Base-by-base conservation (phyloP, 495 filamentous ascomycete genomes). In the Pseudotulostoma volvatum region DNA sequence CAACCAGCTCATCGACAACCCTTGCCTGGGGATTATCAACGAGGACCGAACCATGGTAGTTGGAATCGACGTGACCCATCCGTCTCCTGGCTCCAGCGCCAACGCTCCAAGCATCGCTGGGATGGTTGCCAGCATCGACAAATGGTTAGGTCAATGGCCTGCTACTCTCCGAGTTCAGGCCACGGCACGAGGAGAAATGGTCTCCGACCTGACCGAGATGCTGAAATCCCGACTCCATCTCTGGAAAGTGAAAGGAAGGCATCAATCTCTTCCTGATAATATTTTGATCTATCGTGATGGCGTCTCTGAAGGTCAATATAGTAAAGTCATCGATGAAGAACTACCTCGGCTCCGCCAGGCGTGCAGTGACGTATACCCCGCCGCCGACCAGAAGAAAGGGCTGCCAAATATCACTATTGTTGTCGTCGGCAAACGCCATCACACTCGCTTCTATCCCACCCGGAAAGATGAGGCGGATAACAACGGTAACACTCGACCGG, bases 21-120 rank as follows among this genome's bases (percentile, higher is more conserved):
- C 53, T 0, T 63, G 67, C n/a, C 56, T 78, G 2, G 66, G 63
- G 5, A 51, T 84, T n/a, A 50, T 90, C 28, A 59, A 55, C 28
- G 61, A 76, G 15, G 67, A 67, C 3, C 14, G n/a, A 13, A 86
- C 81, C 0, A 93, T 94, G 81, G 60, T 93, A 13, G 67, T 88
- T 23, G 87, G 87, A 0, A 76, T 85, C 32, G 87, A 94, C 47
- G 85, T 93, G 2, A 90, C 84, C 0, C 87, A 94, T 47, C 87
- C 87, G 0, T 83, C 81, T 0, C 83, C 85, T 7, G 70, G 81
- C 0, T 71, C 70, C 11, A 41, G 62, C 0, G 53, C 61, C 8
- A 60, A 58, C 3, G 66, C 70, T 1, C 84, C 84, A 3, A 83
- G 76, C 46, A 71, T 90, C 39, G 82, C 84, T 2, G 80, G 70